Percentiles rank a stretch among this genome's conserved stretches.
phyloP scores from a whole-genome alignment of 495 filamentous ascomycete genomes.

The Hyaloscypha variabilis region DNA sequence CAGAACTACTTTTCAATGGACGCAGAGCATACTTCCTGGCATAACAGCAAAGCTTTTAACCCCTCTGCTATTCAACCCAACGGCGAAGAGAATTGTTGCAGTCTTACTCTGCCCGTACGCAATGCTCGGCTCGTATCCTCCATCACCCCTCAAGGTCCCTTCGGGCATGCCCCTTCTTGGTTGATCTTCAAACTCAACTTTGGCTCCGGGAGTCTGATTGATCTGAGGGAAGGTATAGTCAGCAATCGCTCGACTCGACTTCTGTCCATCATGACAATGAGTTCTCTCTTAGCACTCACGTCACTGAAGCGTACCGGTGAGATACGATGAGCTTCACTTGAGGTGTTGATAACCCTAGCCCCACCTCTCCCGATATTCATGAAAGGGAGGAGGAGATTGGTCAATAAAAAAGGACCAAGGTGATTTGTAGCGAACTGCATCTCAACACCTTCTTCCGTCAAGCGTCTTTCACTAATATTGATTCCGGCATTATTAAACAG shows the following conservation, averaged over 20 bases:
- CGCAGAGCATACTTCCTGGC: conserved; percentile 28
- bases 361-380: not conserved
- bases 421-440: conserved; percentile 63
- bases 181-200: conserved; percentile 12
- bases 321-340: conserved; percentile 20
- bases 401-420: conserved; percentile 61
- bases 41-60: conserved; percentile 21
- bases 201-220: conserved; percentile 10
- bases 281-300: not conserved
- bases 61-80: conserved; percentile 18
- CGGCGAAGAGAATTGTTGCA: conserved; percentile 58
- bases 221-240: not conserved
- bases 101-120: conserved; percentile 62
- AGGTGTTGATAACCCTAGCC: conserved; percentile 17
- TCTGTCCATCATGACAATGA: too few species aligned
- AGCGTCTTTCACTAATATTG: conserved; percentile 18
- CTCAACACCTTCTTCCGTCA: conserved; percentile 45
- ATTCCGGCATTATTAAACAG: conserved; percentile 39
- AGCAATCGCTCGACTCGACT: not conserved
- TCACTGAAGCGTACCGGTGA: conserved; percentile 24
- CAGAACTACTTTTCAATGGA: not conserved
- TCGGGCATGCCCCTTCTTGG: conserved; percentile 19
- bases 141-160: conserved; percentile 16
- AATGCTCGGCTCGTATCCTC: conserved; percentile 28
- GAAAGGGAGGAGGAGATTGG: conserved; percentile 49